Evolutionary conservation across 2,329 filamentous ascomycete genomes (phyloP).

Genomic region (Penicillium sp.): DNA sequence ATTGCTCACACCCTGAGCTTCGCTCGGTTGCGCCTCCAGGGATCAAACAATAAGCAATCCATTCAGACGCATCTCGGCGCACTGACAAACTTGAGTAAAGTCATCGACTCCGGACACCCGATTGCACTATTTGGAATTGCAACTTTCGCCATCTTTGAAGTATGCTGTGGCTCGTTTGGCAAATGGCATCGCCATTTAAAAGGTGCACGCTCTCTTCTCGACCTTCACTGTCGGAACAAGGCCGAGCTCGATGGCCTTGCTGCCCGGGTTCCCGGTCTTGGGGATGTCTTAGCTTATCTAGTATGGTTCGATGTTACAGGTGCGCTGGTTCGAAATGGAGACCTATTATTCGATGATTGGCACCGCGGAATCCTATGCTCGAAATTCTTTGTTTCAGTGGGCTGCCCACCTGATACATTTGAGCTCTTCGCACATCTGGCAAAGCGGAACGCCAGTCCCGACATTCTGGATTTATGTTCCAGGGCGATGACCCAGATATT

Average conservation of each 20-base stretch:
- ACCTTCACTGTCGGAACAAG: slow-evolving; percentile 40
- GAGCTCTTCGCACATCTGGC: slow-evolving; percentile 37
- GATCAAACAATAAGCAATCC: slow-evolving; percentile 17
- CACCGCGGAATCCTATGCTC: slow-evolving; percentile 37
- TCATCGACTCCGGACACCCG: slow-evolving; percentile 42
- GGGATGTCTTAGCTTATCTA: slow-evolving; percentile 41
- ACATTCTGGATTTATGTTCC: slow-evolving; percentile 8
- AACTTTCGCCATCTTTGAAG: slow-evolving; percentile 47
- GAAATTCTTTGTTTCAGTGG: slow-evolving; percentile 39
- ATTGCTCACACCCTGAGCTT: slow-evolving; percentile 27
- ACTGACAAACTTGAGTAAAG: slow-evolving; percentile 39
- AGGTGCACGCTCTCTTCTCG: slow-evolving; percentile 43
- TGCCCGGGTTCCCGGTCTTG: slow-evolving; percentile 34
- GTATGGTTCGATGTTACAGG: slow-evolving; percentile 46
- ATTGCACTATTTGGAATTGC: slow-evolving; percentile 47
- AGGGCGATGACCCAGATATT: slow-evolving; percentile 19
- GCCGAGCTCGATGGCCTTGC: slow-evolving; percentile 37
- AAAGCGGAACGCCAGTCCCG: slow-evolving; percentile 20
- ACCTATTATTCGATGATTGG: slow-evolving; percentile 44
- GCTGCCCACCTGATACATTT: slow-evolving; percentile 41
- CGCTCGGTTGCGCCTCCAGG: slow-evolving; percentile 23
- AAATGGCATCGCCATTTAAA: slow-evolving; percentile 39
- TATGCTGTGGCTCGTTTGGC: slow-evolving; percentile 46
- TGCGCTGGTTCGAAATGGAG: slow-evolving; percentile 21
- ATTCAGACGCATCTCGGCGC: slow-evolving; percentile 35